These are phyloP conservation scores for Podila epigama DNA, from an alignment of 192 early-diverging fungal species.

Conservation along the genomic window DNA sequence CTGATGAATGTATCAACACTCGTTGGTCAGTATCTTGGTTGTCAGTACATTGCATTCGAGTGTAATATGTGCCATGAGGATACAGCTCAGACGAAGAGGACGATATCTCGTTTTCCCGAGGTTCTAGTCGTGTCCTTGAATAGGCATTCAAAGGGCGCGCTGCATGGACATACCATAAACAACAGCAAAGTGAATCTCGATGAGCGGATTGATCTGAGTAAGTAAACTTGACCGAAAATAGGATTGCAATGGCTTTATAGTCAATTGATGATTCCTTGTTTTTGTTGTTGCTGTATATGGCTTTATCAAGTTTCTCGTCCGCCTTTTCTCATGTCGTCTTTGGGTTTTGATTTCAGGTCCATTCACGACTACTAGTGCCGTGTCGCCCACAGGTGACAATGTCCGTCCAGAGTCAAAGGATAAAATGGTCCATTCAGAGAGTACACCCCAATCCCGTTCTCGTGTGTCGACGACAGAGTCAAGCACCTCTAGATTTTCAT, in stretches of 20 bases:
- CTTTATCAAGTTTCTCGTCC: no score
- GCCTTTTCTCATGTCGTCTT: no score
- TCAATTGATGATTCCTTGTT: no score
- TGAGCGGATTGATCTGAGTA: conserved; percentile 27
- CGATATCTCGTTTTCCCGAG: conserved; percentile 20
- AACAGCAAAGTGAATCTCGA: conserved; percentile 20
- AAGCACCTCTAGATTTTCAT: no score
- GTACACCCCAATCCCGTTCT: not conserved
- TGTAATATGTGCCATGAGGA: conserved; percentile 14
- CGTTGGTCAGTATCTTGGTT: conserved; percentile 17
- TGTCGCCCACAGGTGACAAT: conserved; percentile 11
- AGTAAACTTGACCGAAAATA: no score
- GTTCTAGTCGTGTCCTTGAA: conserved; percentile 26
- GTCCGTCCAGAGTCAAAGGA: conserved; percentile 19
- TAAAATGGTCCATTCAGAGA: not conserved
- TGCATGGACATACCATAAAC: conserved; percentile 13
- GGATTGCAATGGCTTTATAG: no score
- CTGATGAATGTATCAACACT: conserved; percentile 10
- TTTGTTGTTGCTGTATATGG: no score
- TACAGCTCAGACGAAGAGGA: conserved; percentile 8
- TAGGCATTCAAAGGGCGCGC: conserved; percentile 5
- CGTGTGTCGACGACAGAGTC: conserved; percentile 6
- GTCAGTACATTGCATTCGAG: conserved; percentile 1
- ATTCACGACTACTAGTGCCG: conserved; percentile 11
- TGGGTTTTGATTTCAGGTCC: no score